phyloP scores from a whole-genome alignment of 2,329 filamentous ascomycete species.

The Arthroderma sp. region DNA sequence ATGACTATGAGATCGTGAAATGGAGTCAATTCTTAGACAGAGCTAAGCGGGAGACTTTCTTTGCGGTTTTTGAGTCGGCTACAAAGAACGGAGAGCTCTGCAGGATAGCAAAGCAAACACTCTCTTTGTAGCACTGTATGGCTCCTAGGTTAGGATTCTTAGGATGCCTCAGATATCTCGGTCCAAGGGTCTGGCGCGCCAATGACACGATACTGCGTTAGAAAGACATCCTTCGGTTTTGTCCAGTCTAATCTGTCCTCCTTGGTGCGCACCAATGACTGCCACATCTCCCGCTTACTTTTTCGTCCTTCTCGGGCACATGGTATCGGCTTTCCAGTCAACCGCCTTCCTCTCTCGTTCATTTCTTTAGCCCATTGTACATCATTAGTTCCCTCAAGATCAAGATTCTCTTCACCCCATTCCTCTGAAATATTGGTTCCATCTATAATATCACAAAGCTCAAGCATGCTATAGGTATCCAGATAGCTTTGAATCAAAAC shows the following conservation, averaged over 20 bases:
- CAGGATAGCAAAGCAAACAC: not conserved
- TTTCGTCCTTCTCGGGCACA: constrained; percentile 15
- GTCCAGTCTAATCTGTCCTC: constrained; percentile 16
- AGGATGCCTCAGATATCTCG: constrained; percentile 12
- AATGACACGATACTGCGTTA: constrained; percentile 17
- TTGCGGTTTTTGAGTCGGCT: constrained; percentile 1
- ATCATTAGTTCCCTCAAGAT: constrained; percentile 17
- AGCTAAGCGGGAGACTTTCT: constrained; percentile 3
- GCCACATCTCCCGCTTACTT: constrained; percentile 16
- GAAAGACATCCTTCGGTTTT: constrained; percentile 15
- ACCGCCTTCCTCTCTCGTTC: constrained; percentile 11
- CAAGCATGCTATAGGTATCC: constrained; percentile 16
- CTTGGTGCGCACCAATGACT: constrained; percentile 16
- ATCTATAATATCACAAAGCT: constrained; percentile 19
- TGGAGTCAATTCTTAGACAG: constrained; percentile 5
- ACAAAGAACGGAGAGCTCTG: not conserved
- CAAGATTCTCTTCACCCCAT: constrained; percentile 16
- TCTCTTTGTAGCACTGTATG: not conserved
- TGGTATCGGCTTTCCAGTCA: constrained; percentile 3
- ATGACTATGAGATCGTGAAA: constrained; percentile 2
- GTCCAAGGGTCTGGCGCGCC: constrained; percentile 18
- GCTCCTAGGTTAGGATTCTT: not conserved
- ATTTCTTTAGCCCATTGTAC: constrained; percentile 16
- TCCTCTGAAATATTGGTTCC: constrained; percentile 19
- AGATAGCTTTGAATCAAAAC: constrained; percentile 18